Percentiles rank a stretch among this genome's conserved stretches.
Evolutionary conservation across 202 grass and related monocot genomes (phyloP).

Genomic region (Saccharum hybrid): DNA sequence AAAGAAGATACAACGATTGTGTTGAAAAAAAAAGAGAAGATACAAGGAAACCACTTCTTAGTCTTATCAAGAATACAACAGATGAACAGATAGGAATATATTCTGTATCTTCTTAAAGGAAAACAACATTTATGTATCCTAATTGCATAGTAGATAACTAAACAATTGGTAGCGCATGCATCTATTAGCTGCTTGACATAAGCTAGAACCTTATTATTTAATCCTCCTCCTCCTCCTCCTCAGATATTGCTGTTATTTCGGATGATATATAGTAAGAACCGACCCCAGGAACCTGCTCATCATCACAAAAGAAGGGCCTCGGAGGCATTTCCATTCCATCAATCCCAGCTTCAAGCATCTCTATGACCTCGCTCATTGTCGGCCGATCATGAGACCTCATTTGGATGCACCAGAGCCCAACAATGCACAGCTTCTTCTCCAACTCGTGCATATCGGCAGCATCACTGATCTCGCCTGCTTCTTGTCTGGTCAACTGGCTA

Average conservation of each 20-base stretch:
- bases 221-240: conserved; percentile 5
- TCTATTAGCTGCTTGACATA: background rate
- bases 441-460: conserved; percentile 38
- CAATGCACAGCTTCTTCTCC: conserved; percentile 54
- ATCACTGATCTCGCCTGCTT: background rate
- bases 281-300: background rate
- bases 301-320: conserved; percentile 45
- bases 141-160: background rate
- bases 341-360: conserved; percentile 10
- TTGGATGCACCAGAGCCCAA: conserved; percentile 57
- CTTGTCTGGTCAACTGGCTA: conserved; percentile 8
- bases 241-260: background rate
- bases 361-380: background rate
- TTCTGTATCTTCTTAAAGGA: background rate
- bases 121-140: background rate
- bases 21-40: background rate
- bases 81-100: background rate
- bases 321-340: conserved; percentile 43
- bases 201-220: background rate
- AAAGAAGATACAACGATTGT: too few species aligned
- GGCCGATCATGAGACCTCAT: conserved; percentile 50
- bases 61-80: background rate
- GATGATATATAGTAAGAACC: background rate
- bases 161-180: background rate
- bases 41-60: background rate